Base-by-base conservation (phyloP, 2,329 filamentous ascomycete species). In the Aureobasidium subglaciale region DNA sequence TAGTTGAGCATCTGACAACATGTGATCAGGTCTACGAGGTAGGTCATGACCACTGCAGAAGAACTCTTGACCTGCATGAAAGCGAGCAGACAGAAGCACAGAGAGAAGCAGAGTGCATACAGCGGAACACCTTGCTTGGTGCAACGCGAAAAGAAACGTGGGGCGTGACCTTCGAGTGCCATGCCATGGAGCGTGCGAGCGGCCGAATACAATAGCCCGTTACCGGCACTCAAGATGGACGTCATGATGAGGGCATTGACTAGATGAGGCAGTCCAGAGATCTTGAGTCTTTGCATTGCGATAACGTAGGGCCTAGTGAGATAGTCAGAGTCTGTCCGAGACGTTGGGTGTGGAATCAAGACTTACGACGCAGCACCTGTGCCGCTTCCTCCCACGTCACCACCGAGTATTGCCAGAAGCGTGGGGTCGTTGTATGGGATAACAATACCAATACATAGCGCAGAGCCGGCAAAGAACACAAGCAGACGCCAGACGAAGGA, bases 71-170 rank as follows among this genome's bases (percentile, higher is more conserved):
- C 65, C 10, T 63, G 60, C 24, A 69, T 58, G 62, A 72, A 71
- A 6, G 64, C 59, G 20, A 72, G 60, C 38, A 68, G 61, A 1
- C 68, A 67, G 59, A 72, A 71, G 56, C 66, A 55, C 65, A 71
- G 68, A 50, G 79, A 76, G 5, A 82, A 61, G 30, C 59, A 62
- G 67, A 84, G 81, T 63, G 77, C 79, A 65, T 76, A 83, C 61
- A 84, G 76, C 9, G 82, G 82, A 0, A 84, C 81, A 64, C 84
- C 84, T 10, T 78, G 76, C 60, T 73, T 76, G 9, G 78, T 86
- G 64, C 77, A 82, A 66, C 80, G 78, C 59, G 75, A 74, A 20
- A 87, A 73, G 64, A 85, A 65, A 42, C 69, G 71, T 0, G 79
- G 79, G 0, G 79, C 79, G 38, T 75, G 70, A 13, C 78, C 78